phyloP scores from a whole-genome alignment of 805 yeast genomes.

The Teunomyces stri region DNA sequence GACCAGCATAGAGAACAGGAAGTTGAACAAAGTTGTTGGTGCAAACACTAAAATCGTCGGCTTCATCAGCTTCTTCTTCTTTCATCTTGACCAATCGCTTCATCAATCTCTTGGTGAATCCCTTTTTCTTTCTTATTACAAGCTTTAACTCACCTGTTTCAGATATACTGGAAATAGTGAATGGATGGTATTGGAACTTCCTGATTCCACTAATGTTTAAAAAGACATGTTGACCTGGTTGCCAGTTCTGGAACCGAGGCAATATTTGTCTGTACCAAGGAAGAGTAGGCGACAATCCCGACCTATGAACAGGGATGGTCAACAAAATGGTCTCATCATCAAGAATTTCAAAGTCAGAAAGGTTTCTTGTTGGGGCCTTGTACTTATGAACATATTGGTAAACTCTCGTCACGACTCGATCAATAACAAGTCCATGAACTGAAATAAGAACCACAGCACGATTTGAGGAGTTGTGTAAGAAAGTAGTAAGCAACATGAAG shows the following conservation, averaged over 20 bases:
- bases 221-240: slow-evolving; percentile 47
- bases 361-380: slow-evolving; percentile 37
- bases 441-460: slow-evolving; percentile 36
- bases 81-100: slow-evolving; percentile 22
- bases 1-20: slow-evolving; percentile 44
- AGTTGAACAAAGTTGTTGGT: slow-evolving; percentile 14
- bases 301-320: slow-evolving; percentile 32
- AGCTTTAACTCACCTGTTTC: slow-evolving; percentile 38
- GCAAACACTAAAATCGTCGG: slow-evolving; percentile 8
- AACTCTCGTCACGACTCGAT: slow-evolving; percentile 33
- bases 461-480: slow-evolving; percentile 39
- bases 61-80: slow-evolving; percentile 16
- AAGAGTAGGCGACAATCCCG: slow-evolving; percentile 12
- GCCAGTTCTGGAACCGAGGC: slow-evolving; percentile 44
- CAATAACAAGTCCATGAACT: slow-evolving; percentile 42
- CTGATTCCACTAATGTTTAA: slow-evolving; percentile 40
- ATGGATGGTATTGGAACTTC: slow-evolving; percentile 45
- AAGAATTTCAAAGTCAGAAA: slow-evolving; percentile 35
- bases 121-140: slow-evolving; percentile 39
- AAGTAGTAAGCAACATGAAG: slow-evolving; percentile 40
- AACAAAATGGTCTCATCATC: slow-evolving; percentile 42
- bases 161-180: slow-evolving; percentile 42
- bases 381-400: slow-evolving; percentile 30
- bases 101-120: slow-evolving; percentile 41
- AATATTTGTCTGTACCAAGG: slow-evolving; percentile 27